A percentile compares a stretch with the other conserved stretches of the same genome.
Evolutionary conservation across 768 basidiomycete species (phyloP).

Genomic region (Russula earlei): DNA sequence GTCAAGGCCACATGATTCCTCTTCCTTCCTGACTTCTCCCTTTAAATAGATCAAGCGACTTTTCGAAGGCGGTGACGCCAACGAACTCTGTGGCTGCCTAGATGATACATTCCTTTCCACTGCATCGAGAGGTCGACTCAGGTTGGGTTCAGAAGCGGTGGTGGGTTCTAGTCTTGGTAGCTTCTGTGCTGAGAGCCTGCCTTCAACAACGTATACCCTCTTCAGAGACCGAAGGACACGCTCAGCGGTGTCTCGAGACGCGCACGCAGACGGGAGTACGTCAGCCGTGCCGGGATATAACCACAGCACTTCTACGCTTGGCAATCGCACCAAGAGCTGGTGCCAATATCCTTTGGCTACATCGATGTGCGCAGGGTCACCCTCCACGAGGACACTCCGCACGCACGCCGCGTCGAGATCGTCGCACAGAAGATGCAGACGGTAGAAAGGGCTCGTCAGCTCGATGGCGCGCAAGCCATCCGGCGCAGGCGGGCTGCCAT

Average conservation of each 20-base stretch:
- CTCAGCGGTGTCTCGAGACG: background rate
- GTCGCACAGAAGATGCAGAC: background rate
- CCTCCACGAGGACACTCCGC: background rate
- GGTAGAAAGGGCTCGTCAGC: conserved; percentile 4
- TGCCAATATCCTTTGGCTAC: conserved; percentile 1
- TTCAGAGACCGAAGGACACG: background rate
- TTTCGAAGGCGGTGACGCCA: background rate
- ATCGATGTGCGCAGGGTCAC: background rate
- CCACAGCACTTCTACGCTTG: conserved; percentile 1
- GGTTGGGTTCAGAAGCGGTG: background rate
- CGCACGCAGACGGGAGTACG: background rate
- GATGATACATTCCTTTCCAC: background rate
- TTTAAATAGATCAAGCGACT: background rate
- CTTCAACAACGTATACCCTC: background rate
- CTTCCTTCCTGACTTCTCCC: background rate
- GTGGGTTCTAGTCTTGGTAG: no score
- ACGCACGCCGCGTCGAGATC: background rate
- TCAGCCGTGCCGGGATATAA: conserved; percentile 1
- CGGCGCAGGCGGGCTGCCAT: background rate
- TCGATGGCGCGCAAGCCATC: background rate
- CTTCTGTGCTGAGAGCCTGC: background rate
- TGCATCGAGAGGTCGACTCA: background rate
- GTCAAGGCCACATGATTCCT: background rate
- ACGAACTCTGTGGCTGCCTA: background rate
- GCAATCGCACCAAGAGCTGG: background rate